Evolutionary conservation across 78 protist genomes (phyloP), one percentile per base, ranked within the genome.

Genomic region (Tieghemostelium lacteum): DNA sequence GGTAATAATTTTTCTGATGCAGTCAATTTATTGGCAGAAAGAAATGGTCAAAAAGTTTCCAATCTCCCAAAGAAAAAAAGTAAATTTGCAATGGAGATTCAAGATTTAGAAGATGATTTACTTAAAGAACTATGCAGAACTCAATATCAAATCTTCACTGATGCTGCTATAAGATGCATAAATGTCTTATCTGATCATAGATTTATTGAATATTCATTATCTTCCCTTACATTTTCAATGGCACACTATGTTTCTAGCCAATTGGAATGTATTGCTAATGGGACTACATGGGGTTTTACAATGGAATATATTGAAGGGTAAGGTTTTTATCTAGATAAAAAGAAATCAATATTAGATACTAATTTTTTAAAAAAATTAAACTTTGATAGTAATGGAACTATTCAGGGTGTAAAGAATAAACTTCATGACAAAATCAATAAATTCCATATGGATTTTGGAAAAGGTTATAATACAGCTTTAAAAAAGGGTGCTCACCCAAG

Each of bases 1-100:
- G 67, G 67, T 61, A 61, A 61, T 61, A 61, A 61, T 61, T 61
- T 61, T 61, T 61, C 67, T 22, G 67, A 61, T 61, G 67, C 67
- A 6, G 67, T 61, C 67, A 61, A 61, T 61, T 61, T 61, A 61
- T 61, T 31, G 67, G 67, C 67, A 61, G 67, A 61, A 61, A 61
- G 67, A 61, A 61, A 61, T 61, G 67, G 67, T 16, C 67, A 61
- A 61, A 61, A 61, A 61, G 67, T 61, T 29, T 26, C 67, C 37
- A 61, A 61, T 61, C 17, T 61, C 8, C 67, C 67, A 61, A 61
- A 61, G 26, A 61, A 61, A 60, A 60, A 60, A 14, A 45, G 52
- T 45, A 45, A 45, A 45, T 45, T 45, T 45, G 52, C 52, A 6
- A 45, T 45, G 52, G 52, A 45, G 10, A 45, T 45, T 45, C 52